Base-by-base conservation (phyloP, 176 grass and related monocot genomes). In the Triticum monococcum region DNA sequence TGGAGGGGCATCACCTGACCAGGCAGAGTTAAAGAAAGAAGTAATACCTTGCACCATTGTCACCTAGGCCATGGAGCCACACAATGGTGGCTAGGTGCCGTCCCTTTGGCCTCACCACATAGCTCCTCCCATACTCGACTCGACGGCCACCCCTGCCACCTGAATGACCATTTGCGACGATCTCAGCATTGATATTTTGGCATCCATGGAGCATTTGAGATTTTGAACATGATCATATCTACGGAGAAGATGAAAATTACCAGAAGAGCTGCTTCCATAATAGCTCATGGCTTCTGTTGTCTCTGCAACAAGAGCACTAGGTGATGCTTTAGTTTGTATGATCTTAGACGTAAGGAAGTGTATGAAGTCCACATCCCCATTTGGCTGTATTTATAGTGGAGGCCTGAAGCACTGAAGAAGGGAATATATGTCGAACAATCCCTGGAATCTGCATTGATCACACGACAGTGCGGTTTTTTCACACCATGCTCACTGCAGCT, bases 71-170 rank as follows among this genome's bases (percentile, higher is more conserved):
- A 85, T 97, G 94, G 80, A 97, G 94, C 92, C 94, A 97, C 68
- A 97, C 90, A 32, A 97, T 89, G 52, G 94, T 97, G 65, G 92
- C 94, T 79, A 90, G 79, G 83, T 97, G 94, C 50, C 89, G 82
- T 73, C 92, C 92, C 89, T 97, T 97, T 66, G 94, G 94, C 88
- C 94, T 97, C 81, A 97, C 94, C 75, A 97, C 94, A 87, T 97
- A 90, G 50, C 92, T 94, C 82, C 94, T 94, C 56, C 92, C 92
- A 4, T 97, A 94, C 77, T 97, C 89, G 23, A 87, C 79, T 63
- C 83, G 81, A 85, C 85, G 46, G 77, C 83, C 41, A 8, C 83
- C 85, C 79, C 83, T 81, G 16, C 35, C 85, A 76, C 88, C 94
- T 97, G 84, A 72, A 90, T 79, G n/a, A 81, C 48, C 89, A 86